These are phyloP conservation scores for Beauveria sp. DNA, from an alignment of 2,329 filamentous ascomycete species.

Conservation along the genomic window DNA sequence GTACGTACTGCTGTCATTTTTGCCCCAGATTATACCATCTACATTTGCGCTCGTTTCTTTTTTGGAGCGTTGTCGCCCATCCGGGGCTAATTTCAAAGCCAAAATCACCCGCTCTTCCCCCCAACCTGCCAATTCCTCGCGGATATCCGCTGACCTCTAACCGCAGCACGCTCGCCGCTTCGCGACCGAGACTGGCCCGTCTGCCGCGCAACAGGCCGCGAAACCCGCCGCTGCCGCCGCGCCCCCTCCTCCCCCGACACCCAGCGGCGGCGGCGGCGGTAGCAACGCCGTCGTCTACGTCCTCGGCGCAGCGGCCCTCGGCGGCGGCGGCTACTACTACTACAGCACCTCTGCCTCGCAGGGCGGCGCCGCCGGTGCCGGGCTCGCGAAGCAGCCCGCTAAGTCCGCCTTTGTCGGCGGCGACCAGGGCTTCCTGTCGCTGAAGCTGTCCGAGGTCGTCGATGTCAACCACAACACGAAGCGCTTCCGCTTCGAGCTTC, in stretches of 20 bases:
- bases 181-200: slow-evolving; percentile 48
- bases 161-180: slow-evolving; percentile 51
- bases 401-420: slow-evolving; percentile 64
- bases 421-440: slow-evolving; percentile 79
- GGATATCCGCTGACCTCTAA: slow-evolving; percentile 22
- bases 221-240: slow-evolving; percentile 34
- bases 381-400: slow-evolving; percentile 30
- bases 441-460: slow-evolving; percentile 74
- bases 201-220: slow-evolving; percentile 11
- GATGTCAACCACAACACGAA: slow-evolving; percentile 91
- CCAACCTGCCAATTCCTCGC: slow-evolving; percentile 11
- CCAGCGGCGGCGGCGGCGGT: slow-evolving; percentile 36
- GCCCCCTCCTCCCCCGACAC: slow-evolving; percentile 32
- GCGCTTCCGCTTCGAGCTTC: slow-evolving; percentile 79
- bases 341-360: slow-evolving; percentile 34
- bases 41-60: background rate
- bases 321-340: slow-evolving; percentile 51
- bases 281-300: slow-evolving; percentile 54
- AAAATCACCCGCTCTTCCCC: background rate
- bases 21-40: background rate
- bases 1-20: slow-evolving; percentile 34
- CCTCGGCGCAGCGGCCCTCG: slow-evolving; percentile 51
- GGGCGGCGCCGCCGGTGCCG: slow-evolving; percentile 26
- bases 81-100: background rate
- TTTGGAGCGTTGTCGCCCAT: background rate